Percentiles rank a stretch among this genome's conserved stretches.
These are phyloP conservation scores for Brassica balearica DNA, from an alignment of 441 rosid genomes.

Conservation along the genomic window DNA sequence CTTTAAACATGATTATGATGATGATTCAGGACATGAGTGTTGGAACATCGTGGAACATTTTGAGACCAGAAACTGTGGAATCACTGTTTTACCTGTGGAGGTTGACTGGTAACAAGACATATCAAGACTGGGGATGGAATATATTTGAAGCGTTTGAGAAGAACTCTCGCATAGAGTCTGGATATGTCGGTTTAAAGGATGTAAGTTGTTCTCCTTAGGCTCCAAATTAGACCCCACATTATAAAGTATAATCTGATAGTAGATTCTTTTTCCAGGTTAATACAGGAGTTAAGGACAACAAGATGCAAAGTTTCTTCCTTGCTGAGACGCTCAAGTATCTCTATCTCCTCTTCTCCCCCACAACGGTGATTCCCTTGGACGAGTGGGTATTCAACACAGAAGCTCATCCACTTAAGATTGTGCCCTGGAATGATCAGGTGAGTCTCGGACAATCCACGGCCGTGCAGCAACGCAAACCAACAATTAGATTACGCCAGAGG, in stretches of 20 bases:
- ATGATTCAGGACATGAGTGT: slow-evolving; percentile 87
- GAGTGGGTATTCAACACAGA: slow-evolving; percentile 99
- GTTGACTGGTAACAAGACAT: slow-evolving; percentile 89
- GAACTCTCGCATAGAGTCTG: slow-evolving; percentile 80
- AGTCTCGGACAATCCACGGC: slow-evolving; percentile 30
- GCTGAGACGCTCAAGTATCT: slow-evolving; percentile 96
- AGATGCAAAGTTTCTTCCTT: slow-evolving; percentile 97
- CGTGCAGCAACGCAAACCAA: slow-evolving; percentile 22
- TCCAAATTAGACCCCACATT: neutral
- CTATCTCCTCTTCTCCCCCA: slow-evolving; percentile 88
- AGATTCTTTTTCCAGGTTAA: slow-evolving; percentile 64
- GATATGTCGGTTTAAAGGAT: slow-evolving; percentile 94
- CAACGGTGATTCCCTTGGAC: slow-evolving; percentile 78
- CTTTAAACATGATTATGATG: neutral
- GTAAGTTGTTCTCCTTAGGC: slow-evolving; percentile 59
- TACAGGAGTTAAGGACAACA: slow-evolving; percentile 85
- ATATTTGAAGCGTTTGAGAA: slow-evolving; percentile 95
- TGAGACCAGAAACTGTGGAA: slow-evolving; percentile 97
- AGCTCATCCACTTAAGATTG: slow-evolving; percentile 89
- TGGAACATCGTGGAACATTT: slow-evolving; percentile 93
- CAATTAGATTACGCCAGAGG: slow-evolving; percentile 40
- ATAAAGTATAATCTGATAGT: slow-evolving; percentile 9
- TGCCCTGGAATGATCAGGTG: slow-evolving; percentile 46
- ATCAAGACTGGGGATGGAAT: slow-evolving; percentile 99
- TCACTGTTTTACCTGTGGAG: slow-evolving; percentile 97